Evolutionary conservation across 352 stramenopile species (phyloP).

Genomic region (Salisapilia sapeloensis): DNA sequence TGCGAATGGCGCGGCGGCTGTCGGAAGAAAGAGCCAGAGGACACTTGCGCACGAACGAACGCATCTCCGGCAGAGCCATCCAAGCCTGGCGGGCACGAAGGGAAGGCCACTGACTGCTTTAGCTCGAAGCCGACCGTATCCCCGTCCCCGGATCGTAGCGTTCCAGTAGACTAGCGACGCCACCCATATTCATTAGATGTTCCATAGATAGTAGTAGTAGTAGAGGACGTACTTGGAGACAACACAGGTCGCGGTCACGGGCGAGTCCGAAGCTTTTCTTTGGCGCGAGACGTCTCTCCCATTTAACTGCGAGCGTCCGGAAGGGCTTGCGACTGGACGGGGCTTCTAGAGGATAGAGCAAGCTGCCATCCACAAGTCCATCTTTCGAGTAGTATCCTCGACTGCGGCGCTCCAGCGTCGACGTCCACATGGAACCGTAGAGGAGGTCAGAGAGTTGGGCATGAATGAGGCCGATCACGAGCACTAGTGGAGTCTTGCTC

Average conservation of each 20-base stretch:
- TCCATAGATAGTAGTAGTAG: not conserved
- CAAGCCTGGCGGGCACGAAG: not conserved
- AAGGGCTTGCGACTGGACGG: constrained; percentile 14
- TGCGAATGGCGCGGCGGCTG: no score
- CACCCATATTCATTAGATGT: not conserved
- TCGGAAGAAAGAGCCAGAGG: constrained; percentile 47
- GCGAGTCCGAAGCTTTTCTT: constrained; percentile 13
- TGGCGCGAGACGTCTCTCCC: constrained; percentile 17
- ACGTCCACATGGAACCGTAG: constrained; percentile 24
- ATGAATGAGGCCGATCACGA: no score
- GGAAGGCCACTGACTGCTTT: constrained; percentile 45
- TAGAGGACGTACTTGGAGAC: constrained; percentile 10
- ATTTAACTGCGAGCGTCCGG: constrained; percentile 25
- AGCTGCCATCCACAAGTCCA: constrained; percentile 16
- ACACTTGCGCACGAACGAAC: constrained; percentile 48
- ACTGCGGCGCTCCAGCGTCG: constrained; percentile 8
- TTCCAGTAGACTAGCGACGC: constrained; percentile 6
- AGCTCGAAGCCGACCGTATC: constrained; percentile 19
- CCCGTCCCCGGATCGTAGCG: constrained; percentile 12
- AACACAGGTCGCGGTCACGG: constrained; percentile 34
- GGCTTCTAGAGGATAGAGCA: constrained; percentile 17
- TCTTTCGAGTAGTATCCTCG: constrained; percentile 18
- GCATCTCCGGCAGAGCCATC: constrained; percentile 25
- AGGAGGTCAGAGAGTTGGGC: no score
- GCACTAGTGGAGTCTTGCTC: no score